phyloP scores from a whole-genome alignment of 192 early-diverging fungal species.

The Umbelopsis sp. region DNA sequence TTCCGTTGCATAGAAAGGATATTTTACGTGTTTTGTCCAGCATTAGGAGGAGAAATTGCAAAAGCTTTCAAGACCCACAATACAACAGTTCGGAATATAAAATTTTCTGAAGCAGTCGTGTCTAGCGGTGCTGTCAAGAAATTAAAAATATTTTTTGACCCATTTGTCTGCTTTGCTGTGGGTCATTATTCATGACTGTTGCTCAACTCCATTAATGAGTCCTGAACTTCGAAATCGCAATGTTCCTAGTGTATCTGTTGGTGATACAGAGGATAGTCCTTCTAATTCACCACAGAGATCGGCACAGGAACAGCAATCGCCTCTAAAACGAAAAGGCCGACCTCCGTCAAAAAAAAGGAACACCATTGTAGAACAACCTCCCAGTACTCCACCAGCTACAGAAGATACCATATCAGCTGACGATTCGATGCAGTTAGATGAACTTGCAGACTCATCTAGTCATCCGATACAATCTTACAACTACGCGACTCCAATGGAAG shows the following conservation, averaged over 20 bases:
- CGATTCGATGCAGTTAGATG: background rate
- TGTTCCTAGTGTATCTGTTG: background rate
- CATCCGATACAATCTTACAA: background rate
- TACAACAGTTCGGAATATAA: too few species aligned
- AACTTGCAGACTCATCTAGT: background rate
- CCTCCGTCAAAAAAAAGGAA: background rate
- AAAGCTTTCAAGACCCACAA: too few species aligned
- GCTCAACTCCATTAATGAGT: background rate
- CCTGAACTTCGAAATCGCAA: slow-evolving; percentile 10
- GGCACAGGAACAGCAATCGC: background rate
- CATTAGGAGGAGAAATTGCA: too few species aligned
- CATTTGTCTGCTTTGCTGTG: background rate
- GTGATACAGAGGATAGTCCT: too few species aligned
- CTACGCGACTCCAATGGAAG: background rate
- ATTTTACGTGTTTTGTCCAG: too few species aligned
- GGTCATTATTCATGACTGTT: background rate
- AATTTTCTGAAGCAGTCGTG: too few species aligned
- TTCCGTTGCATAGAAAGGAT: too few species aligned
- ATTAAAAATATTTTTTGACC: too few species aligned
- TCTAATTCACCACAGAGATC: background rate
- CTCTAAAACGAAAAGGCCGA: background rate
- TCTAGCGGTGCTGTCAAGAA: too few species aligned
- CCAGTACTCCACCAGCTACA: background rate
- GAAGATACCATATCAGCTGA: background rate
- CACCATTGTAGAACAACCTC: background rate